Percentiles rank a stretch among this genome's conserved stretches.
phyloP scores from a whole-genome alignment of 257 asterid species.

The Phtheirospermum japonicum region DNA sequence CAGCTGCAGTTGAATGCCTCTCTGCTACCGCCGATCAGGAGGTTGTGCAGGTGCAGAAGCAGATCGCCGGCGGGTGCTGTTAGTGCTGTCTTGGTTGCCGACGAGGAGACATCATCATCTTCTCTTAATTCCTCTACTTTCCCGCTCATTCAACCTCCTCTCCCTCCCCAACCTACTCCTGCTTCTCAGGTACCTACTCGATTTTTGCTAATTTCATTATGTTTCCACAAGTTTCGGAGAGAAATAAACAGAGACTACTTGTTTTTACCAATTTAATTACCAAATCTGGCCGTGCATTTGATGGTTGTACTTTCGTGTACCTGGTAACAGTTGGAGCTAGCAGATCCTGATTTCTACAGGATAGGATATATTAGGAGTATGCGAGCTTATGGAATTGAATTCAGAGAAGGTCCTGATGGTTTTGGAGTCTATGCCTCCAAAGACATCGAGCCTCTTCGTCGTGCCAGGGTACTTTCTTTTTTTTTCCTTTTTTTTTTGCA shows the following conservation, averaged over 20 bases:
- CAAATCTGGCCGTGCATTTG: too few relatives aligned
- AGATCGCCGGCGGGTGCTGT: conserved; percentile 30
- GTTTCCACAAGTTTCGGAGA: too few relatives aligned
- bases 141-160: conserved; percentile 56
- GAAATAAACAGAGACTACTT: too few relatives aligned
- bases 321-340: conserved; percentile 66
- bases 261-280: too few relatives aligned
- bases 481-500: neutral
- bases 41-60: conserved; percentile 29
- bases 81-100: conserved; percentile 33
- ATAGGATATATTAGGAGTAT: conserved; percentile 88
- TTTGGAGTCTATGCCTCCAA: conserved; percentile 95
- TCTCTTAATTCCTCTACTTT: conserved; percentile 35
- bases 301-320: conserved; percentile 3
- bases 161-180: conserved; percentile 45
- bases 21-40: conserved; percentile 29
- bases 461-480: conserved; percentile 67
- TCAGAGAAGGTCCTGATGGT: conserved; percentile 97
- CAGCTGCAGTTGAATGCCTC: conserved; percentile 30
- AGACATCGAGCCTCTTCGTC: conserved; percentile 92
- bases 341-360: conserved; percentile 94
- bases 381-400: conserved; percentile 93
- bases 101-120: conserved; percentile 31
- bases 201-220: neutral
- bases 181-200: conserved; percentile 58